Conservation (phyloP, 352 stramenopile genomes). For the Thalassiosira mediterranea region DNA sequence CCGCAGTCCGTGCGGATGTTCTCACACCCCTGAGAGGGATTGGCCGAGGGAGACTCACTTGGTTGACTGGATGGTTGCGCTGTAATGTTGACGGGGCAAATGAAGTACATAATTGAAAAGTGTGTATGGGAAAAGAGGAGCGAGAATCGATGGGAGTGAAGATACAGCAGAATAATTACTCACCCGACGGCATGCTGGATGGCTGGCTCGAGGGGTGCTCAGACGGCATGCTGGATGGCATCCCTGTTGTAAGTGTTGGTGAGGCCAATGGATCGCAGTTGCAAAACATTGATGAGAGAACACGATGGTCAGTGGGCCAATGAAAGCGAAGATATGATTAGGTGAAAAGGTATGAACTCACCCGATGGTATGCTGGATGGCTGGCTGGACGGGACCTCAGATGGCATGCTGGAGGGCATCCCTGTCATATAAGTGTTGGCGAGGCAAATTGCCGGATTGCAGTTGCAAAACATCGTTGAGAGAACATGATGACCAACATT, state of each 20-base stretch:
- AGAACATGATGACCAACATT: background rate
- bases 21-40: constrained; percentile 34
- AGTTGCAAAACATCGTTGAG: background rate
- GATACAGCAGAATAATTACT: background rate
- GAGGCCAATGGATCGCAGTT: background rate
- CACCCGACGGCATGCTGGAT: background rate
- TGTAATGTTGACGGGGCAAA: background rate
- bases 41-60: constrained; percentile 3
- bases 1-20: constrained; percentile 26
- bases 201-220: background rate
- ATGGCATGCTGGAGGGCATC: background rate
- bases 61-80: background rate
- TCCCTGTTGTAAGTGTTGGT: background rate
- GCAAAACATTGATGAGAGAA: background rate
- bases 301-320: background rate
- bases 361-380: background rate
- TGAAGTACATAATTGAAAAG: background rate
- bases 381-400: background rate
- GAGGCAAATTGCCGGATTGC: background rate
- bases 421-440: background rate
- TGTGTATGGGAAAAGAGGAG: background rate
- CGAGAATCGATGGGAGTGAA: background rate
- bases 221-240: background rate
- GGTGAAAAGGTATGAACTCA: too few relatives aligned
- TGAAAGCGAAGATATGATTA: too few relatives aligned